Percentiles rank a stretch among this genome's conserved stretches.
Evolutionary conservation across 306 rosid genomes (phyloP).

Genomic region (Inga laurina): DNA sequence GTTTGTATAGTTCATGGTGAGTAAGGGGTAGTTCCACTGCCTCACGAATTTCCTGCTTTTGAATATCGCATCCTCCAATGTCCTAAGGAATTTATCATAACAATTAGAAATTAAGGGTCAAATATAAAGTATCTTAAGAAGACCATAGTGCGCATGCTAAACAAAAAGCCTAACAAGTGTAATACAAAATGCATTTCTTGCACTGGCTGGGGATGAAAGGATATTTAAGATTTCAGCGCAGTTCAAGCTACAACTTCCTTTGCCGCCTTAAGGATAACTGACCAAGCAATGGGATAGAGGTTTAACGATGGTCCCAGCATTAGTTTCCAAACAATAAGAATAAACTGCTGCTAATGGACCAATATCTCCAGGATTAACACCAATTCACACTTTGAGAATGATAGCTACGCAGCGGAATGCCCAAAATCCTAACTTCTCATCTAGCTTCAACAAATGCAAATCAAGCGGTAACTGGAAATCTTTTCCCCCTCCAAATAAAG

Average conservation of each 20-base stretch:
- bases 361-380: conserved; percentile 12
- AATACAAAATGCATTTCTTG: neutral
- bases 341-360: conserved; percentile 37
- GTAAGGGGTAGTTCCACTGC: conserved; percentile 98
- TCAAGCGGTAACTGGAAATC: neutral
- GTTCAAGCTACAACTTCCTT: conserved; percentile 46
- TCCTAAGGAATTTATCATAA: conserved; percentile 50
- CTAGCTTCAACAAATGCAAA: neutral
- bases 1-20: conserved; percentile 94
- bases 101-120: neutral
- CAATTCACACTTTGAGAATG: neutral
- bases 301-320: conserved; percentile 57
- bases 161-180: conserved; percentile 6
- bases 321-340: conserved; percentile 50
- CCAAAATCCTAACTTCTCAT: neutral
- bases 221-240: conserved; percentile 53
- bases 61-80: conserved; percentile 98
- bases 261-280: conserved; percentile 40
- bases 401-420: neutral
- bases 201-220: conserved; percentile 24
- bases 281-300: conserved; percentile 48
- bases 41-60: conserved; percentile 99
- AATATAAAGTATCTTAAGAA: neutral
- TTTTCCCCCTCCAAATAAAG: neutral
- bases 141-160: conserved; percentile 3